Evolutionary conservation across 1,284 basidiomycete species (phyloP).

Genomic region (Malassezia nana): DNA sequence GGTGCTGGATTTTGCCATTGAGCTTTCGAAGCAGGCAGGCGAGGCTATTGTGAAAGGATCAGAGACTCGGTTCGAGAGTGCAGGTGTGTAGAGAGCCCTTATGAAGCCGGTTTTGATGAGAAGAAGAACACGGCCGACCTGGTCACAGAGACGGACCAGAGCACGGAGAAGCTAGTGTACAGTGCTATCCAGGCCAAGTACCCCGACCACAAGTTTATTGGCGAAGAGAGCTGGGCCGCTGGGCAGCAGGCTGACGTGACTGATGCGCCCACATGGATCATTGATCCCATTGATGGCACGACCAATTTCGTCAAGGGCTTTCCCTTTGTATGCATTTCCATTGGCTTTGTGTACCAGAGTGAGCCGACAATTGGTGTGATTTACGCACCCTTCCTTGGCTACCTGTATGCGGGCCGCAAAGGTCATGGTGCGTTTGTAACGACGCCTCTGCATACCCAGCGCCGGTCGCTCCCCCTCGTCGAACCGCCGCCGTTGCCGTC

Average conservation of each 20-base stretch:
- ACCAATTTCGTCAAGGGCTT: slow-evolving; percentile 76
- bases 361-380: slow-evolving; percentile 62
- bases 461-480: slow-evolving; percentile 56
- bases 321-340: slow-evolving; percentile 77
- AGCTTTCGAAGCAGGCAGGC: slow-evolving; percentile 57
- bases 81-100: slow-evolving; percentile 5
- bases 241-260: slow-evolving; percentile 64
- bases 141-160: slow-evolving; percentile 93
- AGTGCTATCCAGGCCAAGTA: slow-evolving; percentile 60
- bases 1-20: slow-evolving; percentile 60
- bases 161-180: slow-evolving; percentile 76
- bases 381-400: slow-evolving; percentile 69
- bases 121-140: slow-evolving; percentile 52
- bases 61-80: slow-evolving; percentile 44
- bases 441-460: slow-evolving; percentile 49
- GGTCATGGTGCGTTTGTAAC: slow-evolving; percentile 70
- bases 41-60: slow-evolving; percentile 51
- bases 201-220: slow-evolving; percentile 75
- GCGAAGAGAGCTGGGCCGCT: slow-evolving; percentile 73
- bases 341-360: slow-evolving; percentile 74
- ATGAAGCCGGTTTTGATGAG: slow-evolving; percentile 21
- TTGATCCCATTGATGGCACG: slow-evolving; percentile 76
- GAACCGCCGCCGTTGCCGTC: slow-evolving; percentile 62
- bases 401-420: slow-evolving; percentile 68
- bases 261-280: slow-evolving; percentile 81